These are phyloP conservation scores for Zychaea mexicana DNA, from an alignment of 371 early-diverging fungal species.

Conservation along the genomic window DNA sequence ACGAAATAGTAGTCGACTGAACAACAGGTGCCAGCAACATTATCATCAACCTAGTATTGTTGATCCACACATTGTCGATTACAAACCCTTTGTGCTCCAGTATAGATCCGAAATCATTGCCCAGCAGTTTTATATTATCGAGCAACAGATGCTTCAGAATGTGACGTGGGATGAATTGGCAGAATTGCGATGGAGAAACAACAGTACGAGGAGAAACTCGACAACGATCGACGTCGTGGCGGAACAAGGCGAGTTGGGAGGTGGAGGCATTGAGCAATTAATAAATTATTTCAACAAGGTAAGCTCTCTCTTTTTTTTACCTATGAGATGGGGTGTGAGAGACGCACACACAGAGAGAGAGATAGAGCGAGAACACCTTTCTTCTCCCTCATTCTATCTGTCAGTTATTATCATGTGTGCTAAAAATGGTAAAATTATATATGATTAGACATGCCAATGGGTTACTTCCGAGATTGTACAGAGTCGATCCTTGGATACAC, in stretches of 20 bases:
- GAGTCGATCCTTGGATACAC: slow-evolving; percentile 28
- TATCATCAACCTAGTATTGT: too few species aligned
- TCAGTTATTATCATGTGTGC: too few species aligned
- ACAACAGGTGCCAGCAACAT: too few species aligned
- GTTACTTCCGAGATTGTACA: slow-evolving; percentile 51
- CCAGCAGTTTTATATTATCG: slow-evolving; percentile 58
- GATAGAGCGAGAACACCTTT: too few species aligned
- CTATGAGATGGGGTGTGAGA: neutral
- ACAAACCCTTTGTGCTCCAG: slow-evolving; percentile 39
- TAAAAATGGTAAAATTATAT: too few species aligned
- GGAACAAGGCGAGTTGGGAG: neutral
- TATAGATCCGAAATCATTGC: slow-evolving; percentile 49
- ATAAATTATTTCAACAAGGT: slow-evolving; percentile 48
- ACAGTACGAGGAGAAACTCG: slow-evolving; percentile 5
- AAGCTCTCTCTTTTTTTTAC: neutral
- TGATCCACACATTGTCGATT: slow-evolving; percentile 8
- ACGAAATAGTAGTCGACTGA: too few species aligned
- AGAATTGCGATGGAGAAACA: slow-evolving; percentile 52
- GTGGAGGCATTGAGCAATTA: slow-evolving; percentile 32
- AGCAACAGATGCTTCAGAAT: slow-evolving; percentile 52
- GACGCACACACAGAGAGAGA: too few species aligned
- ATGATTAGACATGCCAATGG: slow-evolving; percentile 51
- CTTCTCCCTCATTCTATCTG: too few species aligned
- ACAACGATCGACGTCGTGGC: neutral
- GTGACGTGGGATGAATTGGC: slow-evolving; percentile 61